Base-by-base conservation (phyloP, 495 filamentous ascomycete genomes). In the Tetracladium setigerum region DNA sequence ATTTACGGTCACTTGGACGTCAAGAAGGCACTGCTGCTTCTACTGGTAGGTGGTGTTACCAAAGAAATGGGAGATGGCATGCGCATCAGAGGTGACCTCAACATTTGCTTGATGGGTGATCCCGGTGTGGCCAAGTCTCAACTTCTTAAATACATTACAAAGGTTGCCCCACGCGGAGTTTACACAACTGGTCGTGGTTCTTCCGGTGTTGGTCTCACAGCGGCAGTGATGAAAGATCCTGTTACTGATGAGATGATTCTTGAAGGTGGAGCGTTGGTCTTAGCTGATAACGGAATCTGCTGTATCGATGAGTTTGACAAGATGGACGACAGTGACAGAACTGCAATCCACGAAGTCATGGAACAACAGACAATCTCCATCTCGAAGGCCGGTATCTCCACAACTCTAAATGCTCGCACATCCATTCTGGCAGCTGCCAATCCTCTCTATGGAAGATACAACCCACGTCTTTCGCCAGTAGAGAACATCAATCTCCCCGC, bases 251-350 rank as follows among this genome's bases (percentile, higher is more conserved):
- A 98, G 63, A 97, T 98, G 94, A 85, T 98, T 11, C 76, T 98
- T 34, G 92, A 98, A 68, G 94, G 94, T 32, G 92, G 92, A 65
- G 92, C 92, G 12, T 74, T 98, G 17, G 92, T 98, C 30, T 73
- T 98, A 2, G 94, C 92, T 22, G 92, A 98, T 62, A 97, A 97
- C 58, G 92, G 92, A 55, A 94, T 95, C 66, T 98, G 92, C 80
- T 98, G 92, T 63, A 98, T 98, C 67, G 92, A 98, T 71, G 92
- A 98, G 64, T 98, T 98, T 61, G 92, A 98, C 73, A 98, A 98
- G 69, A 98, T 98, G 92, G 94, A 97, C 61, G 92, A 98, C 61
- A 76, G 78, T 44, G 94, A 97, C 64, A 78, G 92, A 49, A 97
- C 92, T 0, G 94, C 94, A 24, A 97, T 98, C 60, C 92, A 98